Conservation (phyloP, 805 yeast genomes). For the Teunomyces aglyptinius region DNA sequence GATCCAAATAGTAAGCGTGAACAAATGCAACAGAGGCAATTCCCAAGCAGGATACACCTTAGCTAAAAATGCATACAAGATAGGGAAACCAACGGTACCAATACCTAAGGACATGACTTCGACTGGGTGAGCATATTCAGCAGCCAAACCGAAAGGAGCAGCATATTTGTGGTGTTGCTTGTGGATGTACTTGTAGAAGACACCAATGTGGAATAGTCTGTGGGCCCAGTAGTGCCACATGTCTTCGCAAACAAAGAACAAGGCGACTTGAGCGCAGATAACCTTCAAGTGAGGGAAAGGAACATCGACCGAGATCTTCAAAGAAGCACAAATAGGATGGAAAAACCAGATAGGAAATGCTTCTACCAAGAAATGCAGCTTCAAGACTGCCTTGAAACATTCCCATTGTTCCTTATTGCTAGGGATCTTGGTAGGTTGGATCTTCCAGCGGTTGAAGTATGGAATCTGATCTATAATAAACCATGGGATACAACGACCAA, state of each 20-base stretch:
- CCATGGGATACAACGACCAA: conserved; percentile 62
- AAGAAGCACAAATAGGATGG: conserved; percentile 51
- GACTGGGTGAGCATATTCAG: conserved; percentile 60
- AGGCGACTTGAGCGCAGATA: conserved; percentile 44
- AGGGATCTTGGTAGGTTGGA: conserved; percentile 53
- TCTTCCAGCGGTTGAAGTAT: conserved; percentile 51
- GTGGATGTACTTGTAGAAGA: conserved; percentile 56
- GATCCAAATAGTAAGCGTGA: conserved; percentile 55
- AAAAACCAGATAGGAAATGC: conserved; percentile 63
- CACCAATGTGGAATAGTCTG: conserved; percentile 54
- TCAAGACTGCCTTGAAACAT: conserved; percentile 55
- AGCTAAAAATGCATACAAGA: conserved; percentile 49
- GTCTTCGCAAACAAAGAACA: conserved; percentile 55
- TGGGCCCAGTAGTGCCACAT: conserved; percentile 64
- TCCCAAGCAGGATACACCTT: conserved; percentile 19
- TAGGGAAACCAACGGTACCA: conserved; percentile 62
- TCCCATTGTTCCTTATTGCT: conserved; percentile 60
- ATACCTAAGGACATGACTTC: conserved; percentile 57
- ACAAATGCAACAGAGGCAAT: conserved; percentile 45
- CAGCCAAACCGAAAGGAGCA: conserved; percentile 61
- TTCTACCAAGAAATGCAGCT: conserved; percentile 56
- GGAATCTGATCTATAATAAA: conserved; percentile 52
- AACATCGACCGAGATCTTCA: conserved; percentile 49
- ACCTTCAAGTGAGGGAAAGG: conserved; percentile 50
- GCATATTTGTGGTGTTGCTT: conserved; percentile 62